These are phyloP conservation scores for Hymenotorrendiella dingleyae DNA, from an alignment of 2,329 filamentous ascomycete genomes.

Conservation along the genomic window DNA sequence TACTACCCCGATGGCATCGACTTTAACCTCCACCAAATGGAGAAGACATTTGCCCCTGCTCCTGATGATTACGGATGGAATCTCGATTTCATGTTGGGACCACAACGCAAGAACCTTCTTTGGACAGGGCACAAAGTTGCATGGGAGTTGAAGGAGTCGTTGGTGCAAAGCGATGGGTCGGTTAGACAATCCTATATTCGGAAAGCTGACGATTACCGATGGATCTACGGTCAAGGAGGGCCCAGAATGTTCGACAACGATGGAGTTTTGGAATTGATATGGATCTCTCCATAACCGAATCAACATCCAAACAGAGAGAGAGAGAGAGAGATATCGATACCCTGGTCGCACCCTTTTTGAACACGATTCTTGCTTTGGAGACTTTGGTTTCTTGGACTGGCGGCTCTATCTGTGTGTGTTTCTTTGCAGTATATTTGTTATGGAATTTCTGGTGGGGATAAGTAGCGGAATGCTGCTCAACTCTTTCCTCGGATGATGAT, in stretches of 20 bases:
- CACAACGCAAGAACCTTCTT: conserved; percentile 41
- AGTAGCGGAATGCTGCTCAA: no score
- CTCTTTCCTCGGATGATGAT: not conserved
- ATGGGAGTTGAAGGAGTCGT: conserved; percentile 49
- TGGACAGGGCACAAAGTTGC: conserved; percentile 46
- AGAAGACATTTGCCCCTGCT: conserved; percentile 24
- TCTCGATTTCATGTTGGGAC: conserved; percentile 44
- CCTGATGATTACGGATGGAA: conserved; percentile 30
- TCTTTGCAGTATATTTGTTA: not conserved
- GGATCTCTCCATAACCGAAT: conserved; percentile 35
- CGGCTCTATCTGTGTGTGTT: not conserved
- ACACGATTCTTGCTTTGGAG: not conserved
- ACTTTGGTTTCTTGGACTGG: not conserved
- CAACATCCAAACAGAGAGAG: not conserved
- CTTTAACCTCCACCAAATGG: conserved; percentile 28
- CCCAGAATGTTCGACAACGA: conserved; percentile 46
- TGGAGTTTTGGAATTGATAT: conserved; percentile 51
- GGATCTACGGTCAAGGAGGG: conserved; percentile 39
- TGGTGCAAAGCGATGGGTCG: conserved; percentile 41
- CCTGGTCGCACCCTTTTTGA: not conserved
- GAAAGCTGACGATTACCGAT: conserved; percentile 46
- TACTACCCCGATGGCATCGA: conserved; percentile 27
- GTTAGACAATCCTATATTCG: conserved; percentile 49
- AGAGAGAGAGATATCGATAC: not conserved
- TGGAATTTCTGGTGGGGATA: not conserved